Percentiles rank a stretch among this genome's conserved stretches.
Evolutionary conservation across 2,329 filamentous ascomycete genomes (phyloP).

Genomic region (Apiospora pterosperma): DNA sequence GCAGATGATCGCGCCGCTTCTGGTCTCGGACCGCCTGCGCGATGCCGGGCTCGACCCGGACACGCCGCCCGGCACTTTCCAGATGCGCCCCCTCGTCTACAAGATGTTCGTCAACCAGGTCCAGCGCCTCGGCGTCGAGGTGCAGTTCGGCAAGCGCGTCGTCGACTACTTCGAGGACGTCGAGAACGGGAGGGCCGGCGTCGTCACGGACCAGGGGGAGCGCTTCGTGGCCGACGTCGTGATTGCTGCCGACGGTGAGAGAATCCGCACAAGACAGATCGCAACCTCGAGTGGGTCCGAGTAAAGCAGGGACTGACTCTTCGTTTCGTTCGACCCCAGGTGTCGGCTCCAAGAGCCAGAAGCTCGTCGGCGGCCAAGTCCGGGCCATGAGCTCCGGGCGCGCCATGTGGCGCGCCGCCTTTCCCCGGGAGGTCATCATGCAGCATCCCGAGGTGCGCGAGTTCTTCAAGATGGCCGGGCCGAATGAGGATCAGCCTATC

Average conservation of each 20-base stretch:
- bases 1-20: conserved; percentile 42
- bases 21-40: conserved; percentile 46
- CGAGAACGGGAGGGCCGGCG: conserved; percentile 34
- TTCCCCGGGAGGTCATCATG: conserved; percentile 35
- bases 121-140: conserved; percentile 41
- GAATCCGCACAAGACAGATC: background rate
- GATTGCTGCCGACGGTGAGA: conserved; percentile 40
- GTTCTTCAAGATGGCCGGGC: conserved; percentile 39
- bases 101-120: conserved; percentile 51
- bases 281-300: background rate
- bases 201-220: conserved; percentile 47
- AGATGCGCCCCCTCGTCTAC: conserved; percentile 54
- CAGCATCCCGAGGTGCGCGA: conserved; percentile 34
- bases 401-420: conserved; percentile 42
- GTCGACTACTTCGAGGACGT: conserved; percentile 48
- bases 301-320: background rate
- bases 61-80: conserved; percentile 50
- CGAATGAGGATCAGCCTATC: conserved; percentile 37
- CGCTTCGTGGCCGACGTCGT: conserved; percentile 45
- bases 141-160: conserved; percentile 44
- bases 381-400: conserved; percentile 38
- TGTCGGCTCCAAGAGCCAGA: conserved; percentile 42
- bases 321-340: conserved; percentile 14
- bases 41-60: conserved; percentile 32
- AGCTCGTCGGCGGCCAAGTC: conserved; percentile 38